Percentiles rank a stretch among this genome's conserved stretches.
Conservation (phyloP, 2,329 filamentous ascomycete species). For the Ceratocystis destructans region DNA sequence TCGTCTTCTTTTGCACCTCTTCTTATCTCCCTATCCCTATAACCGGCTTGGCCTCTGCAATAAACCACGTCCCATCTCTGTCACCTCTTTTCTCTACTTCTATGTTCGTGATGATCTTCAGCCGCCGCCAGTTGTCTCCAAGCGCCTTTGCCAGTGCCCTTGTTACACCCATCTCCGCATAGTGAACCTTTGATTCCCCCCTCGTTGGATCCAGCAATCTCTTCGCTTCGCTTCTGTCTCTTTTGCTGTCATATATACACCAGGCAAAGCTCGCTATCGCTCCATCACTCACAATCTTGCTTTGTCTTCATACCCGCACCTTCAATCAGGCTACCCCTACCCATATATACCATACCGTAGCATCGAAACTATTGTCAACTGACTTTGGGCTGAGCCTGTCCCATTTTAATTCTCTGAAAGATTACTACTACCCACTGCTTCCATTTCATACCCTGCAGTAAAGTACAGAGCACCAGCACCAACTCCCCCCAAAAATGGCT, state of each 20-base stretch:
- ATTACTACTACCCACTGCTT: not conserved
- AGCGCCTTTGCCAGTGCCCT: constrained; percentile 11
- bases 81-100: constrained; percentile 1
- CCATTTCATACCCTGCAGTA: not conserved
- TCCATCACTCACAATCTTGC: not conserved
- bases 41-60: not conserved
- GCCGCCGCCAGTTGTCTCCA: constrained; percentile 13
- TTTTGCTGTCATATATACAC: not conserved
- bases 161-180: constrained; percentile 5
- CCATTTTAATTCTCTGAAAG: constrained; percentile 6
- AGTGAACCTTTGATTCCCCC: not conserved
- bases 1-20: not conserved
- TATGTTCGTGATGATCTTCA: constrained; percentile 17
- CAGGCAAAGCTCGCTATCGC: not conserved
- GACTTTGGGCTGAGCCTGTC: not conserved
- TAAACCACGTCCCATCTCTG: not conserved
- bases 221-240: not conserved
- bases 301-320: not conserved
- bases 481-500: constrained; percentile 29
- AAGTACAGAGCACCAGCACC: not conserved
- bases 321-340: not conserved
- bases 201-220: not conserved
- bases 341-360: not conserved
- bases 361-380: not conserved
- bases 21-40: not conserved